These are phyloP conservation scores for Dendrobium catenatum DNA, from an alignment of 106 monocot species.

Conservation along the genomic window DNA sequence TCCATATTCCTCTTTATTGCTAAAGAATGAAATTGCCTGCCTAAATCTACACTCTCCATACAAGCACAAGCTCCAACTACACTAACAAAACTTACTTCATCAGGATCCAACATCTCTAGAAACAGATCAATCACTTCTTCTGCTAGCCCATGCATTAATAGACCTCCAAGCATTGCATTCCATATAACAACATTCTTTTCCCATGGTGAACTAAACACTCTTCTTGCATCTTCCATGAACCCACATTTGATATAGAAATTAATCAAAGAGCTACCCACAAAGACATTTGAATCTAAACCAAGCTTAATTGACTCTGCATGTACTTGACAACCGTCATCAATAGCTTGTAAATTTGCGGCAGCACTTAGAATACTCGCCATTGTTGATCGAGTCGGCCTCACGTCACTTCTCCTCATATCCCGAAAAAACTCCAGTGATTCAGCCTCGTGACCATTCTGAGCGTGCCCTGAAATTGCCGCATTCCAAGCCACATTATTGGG, in stretches of 20 bases:
- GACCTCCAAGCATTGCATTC: slow-evolving; percentile 64
- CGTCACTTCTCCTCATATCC: slow-evolving; percentile 40
- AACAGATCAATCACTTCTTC: slow-evolving; percentile 28
- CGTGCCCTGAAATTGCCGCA: slow-evolving; percentile 47
- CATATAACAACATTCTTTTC: slow-evolving; percentile 61
- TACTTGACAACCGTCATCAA: slow-evolving; percentile 31
- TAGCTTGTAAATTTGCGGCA: slow-evolving; percentile 30
- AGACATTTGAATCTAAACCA: slow-evolving; percentile 65
- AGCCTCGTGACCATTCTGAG: slow-evolving; percentile 38
- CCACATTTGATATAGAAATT: slow-evolving; percentile 61
- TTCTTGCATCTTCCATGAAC: slow-evolving; percentile 35
- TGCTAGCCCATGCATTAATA: slow-evolving; percentile 30
- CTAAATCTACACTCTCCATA: slow-evolving; percentile 30
- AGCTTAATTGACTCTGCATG: slow-evolving; percentile 46
- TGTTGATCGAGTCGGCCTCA: slow-evolving; percentile 63
- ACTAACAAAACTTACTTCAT: slow-evolving; percentile 54
- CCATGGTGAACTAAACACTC: slow-evolving; percentile 24
- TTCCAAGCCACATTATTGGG: slow-evolving; percentile 55
- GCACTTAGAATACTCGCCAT: slow-evolving; percentile 68
- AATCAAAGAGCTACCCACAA: slow-evolving; percentile 61
- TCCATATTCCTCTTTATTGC: slow-evolving; percentile 36
- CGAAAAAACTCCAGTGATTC: slow-evolving; percentile 45
- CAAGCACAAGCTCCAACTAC: slow-evolving; percentile 41
- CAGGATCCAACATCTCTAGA: slow-evolving; percentile 35
- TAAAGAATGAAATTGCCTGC: slow-evolving; percentile 47